phyloP scores from a whole-genome alignment of 106 monocot species.

The Phalaenopsis equestris region DNA sequence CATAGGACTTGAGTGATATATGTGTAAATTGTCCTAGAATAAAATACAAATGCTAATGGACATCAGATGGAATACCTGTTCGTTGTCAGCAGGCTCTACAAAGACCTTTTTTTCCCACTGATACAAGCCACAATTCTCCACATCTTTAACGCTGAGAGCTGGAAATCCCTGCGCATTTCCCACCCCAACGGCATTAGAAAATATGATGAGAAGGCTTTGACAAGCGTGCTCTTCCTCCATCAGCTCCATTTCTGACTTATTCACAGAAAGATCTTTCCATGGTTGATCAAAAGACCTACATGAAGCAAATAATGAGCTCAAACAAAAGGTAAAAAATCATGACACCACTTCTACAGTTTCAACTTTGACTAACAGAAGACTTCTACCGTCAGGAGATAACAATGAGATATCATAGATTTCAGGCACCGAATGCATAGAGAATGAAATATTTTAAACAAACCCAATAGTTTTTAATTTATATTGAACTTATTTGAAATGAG shows the following conservation, averaged over 20 bases:
- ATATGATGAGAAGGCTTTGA: constrained; percentile 3
- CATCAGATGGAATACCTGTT: too few species aligned
- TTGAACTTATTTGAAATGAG: background rate
- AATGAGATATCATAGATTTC: too few species aligned
- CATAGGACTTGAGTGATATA: too few species aligned
- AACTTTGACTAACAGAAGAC: background rate
- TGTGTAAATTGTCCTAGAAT: too few species aligned
- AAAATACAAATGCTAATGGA: too few species aligned
- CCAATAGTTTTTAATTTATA: background rate
- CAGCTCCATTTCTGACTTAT: background rate
- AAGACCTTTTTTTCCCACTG: background rate
- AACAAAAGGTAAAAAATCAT: background rate
- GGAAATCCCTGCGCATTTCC: background rate
- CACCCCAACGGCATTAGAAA: background rate
- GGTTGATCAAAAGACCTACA: constrained; percentile 4
- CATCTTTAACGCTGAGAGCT: background rate
- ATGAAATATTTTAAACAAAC: too few species aligned
- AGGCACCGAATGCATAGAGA: too few species aligned
- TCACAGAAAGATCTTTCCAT: background rate
- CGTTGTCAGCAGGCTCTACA: background rate
- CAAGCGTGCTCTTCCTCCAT: constrained; percentile 6
- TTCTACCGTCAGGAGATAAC: too few species aligned
- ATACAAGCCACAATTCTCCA: constrained; percentile 1
- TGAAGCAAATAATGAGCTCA: background rate
- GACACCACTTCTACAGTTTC: background rate